Evolutionary conservation across 1,284 basidiomycete genomes (phyloP).

Genomic region (Trichosporon coremiiforme): DNA sequence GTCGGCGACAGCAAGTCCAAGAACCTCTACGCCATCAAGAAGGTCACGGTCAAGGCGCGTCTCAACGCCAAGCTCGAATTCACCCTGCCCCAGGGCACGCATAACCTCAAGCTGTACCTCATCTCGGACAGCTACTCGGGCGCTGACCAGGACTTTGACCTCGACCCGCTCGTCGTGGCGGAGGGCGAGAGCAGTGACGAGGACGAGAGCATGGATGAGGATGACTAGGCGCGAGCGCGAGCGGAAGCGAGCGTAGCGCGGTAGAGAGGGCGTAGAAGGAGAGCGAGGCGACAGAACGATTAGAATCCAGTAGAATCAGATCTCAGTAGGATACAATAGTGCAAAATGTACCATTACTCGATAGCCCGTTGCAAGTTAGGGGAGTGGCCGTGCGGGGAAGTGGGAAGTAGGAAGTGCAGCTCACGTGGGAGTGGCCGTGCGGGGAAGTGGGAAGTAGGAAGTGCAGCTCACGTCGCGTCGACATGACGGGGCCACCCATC

Average conservation of each 20-base stretch:
- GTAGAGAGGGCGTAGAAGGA: background rate
- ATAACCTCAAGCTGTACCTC: constrained; percentile 80
- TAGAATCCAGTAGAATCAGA: constrained; percentile 7
- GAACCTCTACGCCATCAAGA: constrained; percentile 88
- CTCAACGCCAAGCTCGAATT: constrained; percentile 86
- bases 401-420: too few relatives aligned
- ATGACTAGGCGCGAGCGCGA: constrained; percentile 13
- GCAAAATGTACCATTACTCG: constrained; percentile 12
- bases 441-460: too few relatives aligned
- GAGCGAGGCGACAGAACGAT: background rate
- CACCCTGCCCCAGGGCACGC: constrained; percentile 77
- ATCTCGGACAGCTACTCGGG: constrained; percentile 91
- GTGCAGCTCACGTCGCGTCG: too few relatives aligned
- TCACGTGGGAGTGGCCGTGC: too few relatives aligned
- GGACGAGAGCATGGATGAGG: constrained; percentile 57
- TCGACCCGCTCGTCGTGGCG: constrained; percentile 77
- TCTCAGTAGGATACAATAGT: background rate
- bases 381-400: too few relatives aligned
- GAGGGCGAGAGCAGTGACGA: constrained; percentile 83
- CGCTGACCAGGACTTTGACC: constrained; percentile 83
- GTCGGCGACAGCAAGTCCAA: constrained; percentile 72
- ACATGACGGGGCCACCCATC: too few relatives aligned
- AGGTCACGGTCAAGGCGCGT: constrained; percentile 80
- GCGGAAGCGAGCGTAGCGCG: background rate
- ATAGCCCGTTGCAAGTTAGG: background rate